Evolutionary conservation across 148 eudicot species (phyloP), one percentile per base, ranked within the genome.

Genomic region (Rhododendron henanense): DNA sequence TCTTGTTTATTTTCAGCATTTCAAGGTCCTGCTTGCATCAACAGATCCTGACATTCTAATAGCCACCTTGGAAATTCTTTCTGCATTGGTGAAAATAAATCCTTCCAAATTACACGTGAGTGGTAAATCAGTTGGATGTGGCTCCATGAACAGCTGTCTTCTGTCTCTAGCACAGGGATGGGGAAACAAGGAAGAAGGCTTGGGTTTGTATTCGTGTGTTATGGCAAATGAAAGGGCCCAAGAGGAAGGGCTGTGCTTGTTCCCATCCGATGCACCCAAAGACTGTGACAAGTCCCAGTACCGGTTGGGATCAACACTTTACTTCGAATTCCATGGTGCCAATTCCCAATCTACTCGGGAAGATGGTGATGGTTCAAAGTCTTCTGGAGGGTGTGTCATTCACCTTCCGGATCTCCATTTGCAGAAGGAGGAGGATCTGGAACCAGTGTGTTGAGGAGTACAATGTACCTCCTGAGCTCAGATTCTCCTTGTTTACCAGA

Each of bases 121-220:
- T 88, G 98, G 99, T 83, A 97, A 97, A 86, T 90, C 96, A 88
- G 89, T 95, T 87, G 98, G 99, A 69, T 95, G 94, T 85, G 99
- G 98, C 59, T 86, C 98, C 4, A 91, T 97, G 50, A 97, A 97
- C 89, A 90, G 94, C 67, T 93, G 94, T 88, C 95, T 97, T 57
- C 87, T 97, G 59, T 94, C 99, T 86, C 92, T 97, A 86, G 98
- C 99, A 45, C 99, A 97, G 87, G 99, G 99, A 81, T 97, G 99
- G 99, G 99, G 99, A 83, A 94, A 96, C 90, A 97, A 97, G 86
- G 99, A 97, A 93, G 99, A 95, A 91, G 99, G 99, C 35, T 88
- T 94, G 91, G 99, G 99, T 79, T 91, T 97, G 90, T 94, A 93
- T 90, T 92, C 98, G 4, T 97, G 99, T 87, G 90, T 95, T 65